phyloP scores from a whole-genome alignment of 106 monocot genomes.

The Triglochin maritima region DNA sequence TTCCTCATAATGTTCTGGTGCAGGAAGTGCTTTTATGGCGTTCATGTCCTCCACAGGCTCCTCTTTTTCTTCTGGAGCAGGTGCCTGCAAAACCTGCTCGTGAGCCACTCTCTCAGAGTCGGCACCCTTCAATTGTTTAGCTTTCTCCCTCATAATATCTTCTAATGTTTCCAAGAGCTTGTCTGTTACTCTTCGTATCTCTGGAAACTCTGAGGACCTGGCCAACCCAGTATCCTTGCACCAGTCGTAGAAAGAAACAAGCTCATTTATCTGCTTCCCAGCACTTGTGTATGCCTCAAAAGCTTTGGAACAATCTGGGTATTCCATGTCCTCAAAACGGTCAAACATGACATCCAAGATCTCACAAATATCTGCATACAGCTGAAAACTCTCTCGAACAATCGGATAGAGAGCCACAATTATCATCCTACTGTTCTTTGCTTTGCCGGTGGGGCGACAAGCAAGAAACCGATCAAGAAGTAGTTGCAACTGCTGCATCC shows the following conservation, averaged over 20 bases:
- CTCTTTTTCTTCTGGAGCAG: constrained; percentile 9
- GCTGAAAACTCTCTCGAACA: constrained; percentile 61
- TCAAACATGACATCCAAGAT: constrained; percentile 57
- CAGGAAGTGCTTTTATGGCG: constrained; percentile 70
- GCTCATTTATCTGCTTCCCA: constrained; percentile 80
- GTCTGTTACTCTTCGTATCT: constrained; percentile 52
- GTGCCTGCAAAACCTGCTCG: background rate
- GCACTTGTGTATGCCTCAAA: constrained; percentile 62
- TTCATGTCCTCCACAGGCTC: constrained; percentile 39
- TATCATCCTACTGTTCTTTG: constrained; percentile 55
- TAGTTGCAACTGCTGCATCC: constrained; percentile 53
- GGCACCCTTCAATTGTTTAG: constrained; percentile 28
- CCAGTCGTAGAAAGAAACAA: constrained; percentile 55
- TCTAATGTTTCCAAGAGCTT: constrained; percentile 66
- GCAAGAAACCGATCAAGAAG: constrained; percentile 54
- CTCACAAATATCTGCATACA: constrained; percentile 65
- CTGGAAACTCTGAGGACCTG: constrained; percentile 63
- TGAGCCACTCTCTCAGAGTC: background rate
- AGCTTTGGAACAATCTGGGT: constrained; percentile 50
- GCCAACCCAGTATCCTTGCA: constrained; percentile 61
- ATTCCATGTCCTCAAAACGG: constrained; percentile 69
- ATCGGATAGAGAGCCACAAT: constrained; percentile 48
- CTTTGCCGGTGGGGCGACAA: constrained; percentile 39
- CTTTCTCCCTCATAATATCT: constrained; percentile 62
- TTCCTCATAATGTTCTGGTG: constrained; percentile 35